Evolutionary conservation across 2,329 filamentous ascomycete genomes (phyloP).

Genomic region (Seiridium unicorne): DNA sequence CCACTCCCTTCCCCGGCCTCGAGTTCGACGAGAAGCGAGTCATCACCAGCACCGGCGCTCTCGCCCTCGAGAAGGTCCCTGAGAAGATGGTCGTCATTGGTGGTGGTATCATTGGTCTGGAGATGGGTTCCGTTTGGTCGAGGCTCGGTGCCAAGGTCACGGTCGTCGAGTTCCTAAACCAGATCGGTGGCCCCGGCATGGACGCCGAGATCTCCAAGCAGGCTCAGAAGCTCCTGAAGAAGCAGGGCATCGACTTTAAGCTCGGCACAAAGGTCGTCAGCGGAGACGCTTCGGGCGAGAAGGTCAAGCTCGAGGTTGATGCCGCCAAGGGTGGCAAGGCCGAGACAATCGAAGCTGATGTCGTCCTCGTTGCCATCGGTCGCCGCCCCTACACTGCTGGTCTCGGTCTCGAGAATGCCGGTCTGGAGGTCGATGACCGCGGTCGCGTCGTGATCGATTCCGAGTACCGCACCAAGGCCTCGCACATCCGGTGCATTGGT

Average conservation of each 20-base stretch:
- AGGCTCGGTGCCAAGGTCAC: conserved; percentile 91
- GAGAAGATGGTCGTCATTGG: conserved; percentile 98
- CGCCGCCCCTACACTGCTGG: conserved; percentile 91
- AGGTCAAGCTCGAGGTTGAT: conserved; percentile 81
- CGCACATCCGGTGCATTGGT: conserved; percentile 95
- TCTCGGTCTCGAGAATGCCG: conserved; percentile 90
- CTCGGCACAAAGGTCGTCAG: conserved; percentile 90
- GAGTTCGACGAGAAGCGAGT: conserved; percentile 97
- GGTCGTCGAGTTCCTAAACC: conserved; percentile 91
- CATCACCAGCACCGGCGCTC: conserved; percentile 92
- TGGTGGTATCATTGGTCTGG: conserved; percentile 96
- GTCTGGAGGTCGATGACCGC: conserved; percentile 86
- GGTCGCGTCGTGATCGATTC: conserved; percentile 96
- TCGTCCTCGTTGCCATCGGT: conserved; percentile 94
- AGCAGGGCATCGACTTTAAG: conserved; percentile 99
- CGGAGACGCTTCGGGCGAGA: conserved; percentile 77
- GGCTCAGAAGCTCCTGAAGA: conserved; percentile 87
- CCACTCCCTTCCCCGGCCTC: conserved; percentile 93
- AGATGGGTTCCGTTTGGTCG: conserved; percentile 98
- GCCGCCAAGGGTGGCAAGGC: conserved; percentile 94
- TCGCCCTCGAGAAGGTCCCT: conserved; percentile 84
- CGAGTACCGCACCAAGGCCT: conserved; percentile 96
- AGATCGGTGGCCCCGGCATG: conserved; percentile 98
- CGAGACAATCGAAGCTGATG: conserved; percentile 88
- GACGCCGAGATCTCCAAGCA: conserved; percentile 89